phyloP scores from a whole-genome alignment of 305 asterid species.

The Fraxinus albicans region DNA sequence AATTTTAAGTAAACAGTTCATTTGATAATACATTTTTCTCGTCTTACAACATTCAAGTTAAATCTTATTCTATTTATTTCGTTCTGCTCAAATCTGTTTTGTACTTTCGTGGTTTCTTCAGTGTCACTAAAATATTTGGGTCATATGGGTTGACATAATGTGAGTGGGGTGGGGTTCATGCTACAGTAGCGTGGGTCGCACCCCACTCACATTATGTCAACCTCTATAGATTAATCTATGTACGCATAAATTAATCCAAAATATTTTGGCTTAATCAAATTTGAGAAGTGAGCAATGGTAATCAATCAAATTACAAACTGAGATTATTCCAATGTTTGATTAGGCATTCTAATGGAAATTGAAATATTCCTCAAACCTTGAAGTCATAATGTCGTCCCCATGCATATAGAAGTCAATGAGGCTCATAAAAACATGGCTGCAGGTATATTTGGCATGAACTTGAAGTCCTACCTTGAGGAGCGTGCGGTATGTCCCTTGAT shows the following conservation, averaged over 20 bases:
- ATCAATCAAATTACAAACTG: neutral
- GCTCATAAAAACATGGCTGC: slow-evolving; percentile 23
- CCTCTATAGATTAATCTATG: too few relatives aligned
- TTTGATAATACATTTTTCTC: neutral
- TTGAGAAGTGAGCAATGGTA: neutral
- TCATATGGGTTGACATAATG: too few relatives aligned
- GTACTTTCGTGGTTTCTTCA: neutral
- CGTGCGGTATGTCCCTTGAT: slow-evolving; percentile 53
- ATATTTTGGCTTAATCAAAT: neutral
- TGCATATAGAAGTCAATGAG: slow-evolving; percentile 16
- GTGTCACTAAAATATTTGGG: neutral
- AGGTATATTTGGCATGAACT: slow-evolving; percentile 99
- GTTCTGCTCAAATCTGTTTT: neutral
- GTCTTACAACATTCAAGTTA: neutral
- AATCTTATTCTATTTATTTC: neutral
- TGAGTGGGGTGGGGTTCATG: too few relatives aligned
- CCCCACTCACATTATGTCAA: too few relatives aligned
- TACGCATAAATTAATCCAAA: neutral
- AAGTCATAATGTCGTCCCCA: neutral
- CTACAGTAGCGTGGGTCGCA: too few relatives aligned
- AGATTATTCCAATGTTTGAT: neutral
- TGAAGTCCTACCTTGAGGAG: slow-evolving; percentile 96
- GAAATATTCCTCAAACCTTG: neutral
- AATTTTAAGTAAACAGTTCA: neutral
- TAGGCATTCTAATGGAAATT: neutral